phyloP scores from a whole-genome alignment of 371 early-diverging fungal species.

The Mortierella sp. region DNA sequence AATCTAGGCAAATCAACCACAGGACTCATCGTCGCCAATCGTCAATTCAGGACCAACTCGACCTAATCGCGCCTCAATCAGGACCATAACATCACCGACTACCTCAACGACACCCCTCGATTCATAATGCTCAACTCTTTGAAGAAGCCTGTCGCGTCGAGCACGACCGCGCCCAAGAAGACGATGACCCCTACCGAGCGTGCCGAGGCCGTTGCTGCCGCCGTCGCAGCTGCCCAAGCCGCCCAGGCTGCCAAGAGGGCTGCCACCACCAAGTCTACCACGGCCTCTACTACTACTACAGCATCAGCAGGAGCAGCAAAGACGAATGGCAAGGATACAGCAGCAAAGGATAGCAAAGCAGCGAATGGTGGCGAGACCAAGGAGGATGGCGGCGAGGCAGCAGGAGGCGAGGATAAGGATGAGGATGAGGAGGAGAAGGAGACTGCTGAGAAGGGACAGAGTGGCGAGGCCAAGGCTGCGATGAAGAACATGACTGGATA shows the following conservation, averaged over 20 bases:
- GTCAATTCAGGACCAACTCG: not conserved
- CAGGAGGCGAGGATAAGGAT: constrained; percentile 38
- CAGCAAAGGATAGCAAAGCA: constrained; percentile 27
- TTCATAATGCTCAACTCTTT: constrained; percentile 36
- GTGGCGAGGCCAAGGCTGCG: constrained; percentile 56
- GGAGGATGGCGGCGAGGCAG: constrained; percentile 31
- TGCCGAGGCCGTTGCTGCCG: constrained; percentile 46
- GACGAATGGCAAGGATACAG: constrained; percentile 26
- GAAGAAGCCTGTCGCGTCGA: constrained; percentile 28
- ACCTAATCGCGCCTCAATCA: too few species aligned
- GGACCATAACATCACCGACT: not conserved
- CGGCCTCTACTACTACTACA: constrained; percentile 3
- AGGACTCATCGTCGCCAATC: not conserved
- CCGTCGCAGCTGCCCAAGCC: constrained; percentile 31
- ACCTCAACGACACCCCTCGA: not conserved
- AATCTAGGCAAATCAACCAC: too few species aligned
- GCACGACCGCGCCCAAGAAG: constrained; percentile 31
- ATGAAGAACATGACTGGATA: constrained; percentile 56
- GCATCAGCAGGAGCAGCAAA: constrained; percentile 19
- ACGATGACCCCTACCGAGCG: constrained; percentile 27
- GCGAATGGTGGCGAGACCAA: constrained; percentile 38
- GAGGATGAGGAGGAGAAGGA: constrained; percentile 46
- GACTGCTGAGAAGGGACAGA: constrained; percentile 43
- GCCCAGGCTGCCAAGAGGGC: constrained; percentile 39
- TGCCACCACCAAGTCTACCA: constrained; percentile 15